These are phyloP conservation scores for Starmera caribaea DNA, from an alignment of 805 yeast species.

Conservation along the genomic window DNA sequence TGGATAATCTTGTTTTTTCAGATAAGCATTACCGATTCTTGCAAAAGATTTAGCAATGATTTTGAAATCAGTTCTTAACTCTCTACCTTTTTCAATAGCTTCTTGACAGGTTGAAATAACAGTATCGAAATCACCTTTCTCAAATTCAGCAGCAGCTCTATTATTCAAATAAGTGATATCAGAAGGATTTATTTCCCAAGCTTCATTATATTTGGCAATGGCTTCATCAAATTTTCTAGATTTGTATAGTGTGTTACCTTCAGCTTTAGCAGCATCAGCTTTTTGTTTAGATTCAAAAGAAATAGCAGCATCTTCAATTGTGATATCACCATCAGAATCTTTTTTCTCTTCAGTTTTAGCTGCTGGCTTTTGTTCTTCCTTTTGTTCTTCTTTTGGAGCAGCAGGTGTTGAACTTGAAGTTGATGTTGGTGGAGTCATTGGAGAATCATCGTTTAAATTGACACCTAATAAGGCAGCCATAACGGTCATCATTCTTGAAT, in stretches of 20 bases:
- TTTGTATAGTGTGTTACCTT: conserved; percentile 84
- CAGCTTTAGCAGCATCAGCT: conserved; percentile 67
- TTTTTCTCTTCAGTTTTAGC: conserved; percentile 23
- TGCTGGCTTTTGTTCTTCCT: conserved; percentile 16
- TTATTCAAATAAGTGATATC: conserved; percentile 94
- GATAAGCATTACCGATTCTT: conserved; percentile 76
- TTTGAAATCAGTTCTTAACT: conserved; percentile 84
- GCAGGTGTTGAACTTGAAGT: conserved; percentile 8
- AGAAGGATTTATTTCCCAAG: conserved; percentile 60
- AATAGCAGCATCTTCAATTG: conserved; percentile 19
- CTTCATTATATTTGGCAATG: conserved; percentile 73
- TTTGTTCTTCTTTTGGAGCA: conserved; percentile 14
- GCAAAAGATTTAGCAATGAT: conserved; percentile 87
- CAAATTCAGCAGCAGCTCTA: conserved; percentile 96
- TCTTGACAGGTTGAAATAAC: conserved; percentile 72
- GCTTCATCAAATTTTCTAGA: conserved; percentile 88
- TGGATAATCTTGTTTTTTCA: conserved; percentile 62
- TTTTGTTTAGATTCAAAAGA: conserved; percentile 28
- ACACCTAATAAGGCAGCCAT: conserved; percentile 82
- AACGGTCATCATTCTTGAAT: conserved; percentile 81
- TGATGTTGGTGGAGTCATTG: conserved; percentile 18
- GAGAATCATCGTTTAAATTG: conserved; percentile 38
- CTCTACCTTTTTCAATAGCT: conserved; percentile 89
- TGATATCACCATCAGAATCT: conserved; percentile 26
- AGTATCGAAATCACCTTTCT: conserved; percentile 83